Evolutionary conservation across 2,329 filamentous ascomycete genomes (phyloP).

Genomic region (Trichophyton benhamiae): DNA sequence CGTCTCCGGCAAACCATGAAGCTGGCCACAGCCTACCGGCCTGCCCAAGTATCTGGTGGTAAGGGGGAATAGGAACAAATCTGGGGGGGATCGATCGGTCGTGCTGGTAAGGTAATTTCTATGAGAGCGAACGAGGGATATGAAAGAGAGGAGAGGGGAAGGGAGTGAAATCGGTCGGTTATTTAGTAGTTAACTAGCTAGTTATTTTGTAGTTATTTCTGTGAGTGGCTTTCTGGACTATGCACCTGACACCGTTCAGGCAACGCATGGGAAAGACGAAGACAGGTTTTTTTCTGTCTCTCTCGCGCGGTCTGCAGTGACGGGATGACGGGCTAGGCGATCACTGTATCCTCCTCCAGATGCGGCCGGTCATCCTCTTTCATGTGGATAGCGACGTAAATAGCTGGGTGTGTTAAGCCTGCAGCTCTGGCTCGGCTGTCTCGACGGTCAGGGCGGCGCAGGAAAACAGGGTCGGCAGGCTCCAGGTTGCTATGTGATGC

Average conservation of each 20-base stretch:
- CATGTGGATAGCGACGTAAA: neutral
- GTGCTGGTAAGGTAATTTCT: neutral
- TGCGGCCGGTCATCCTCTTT: slow-evolving; percentile 2
- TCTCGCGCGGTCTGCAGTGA: too few relatives aligned
- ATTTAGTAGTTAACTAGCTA: neutral
- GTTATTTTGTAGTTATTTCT: neutral
- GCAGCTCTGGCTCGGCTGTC: neutral
- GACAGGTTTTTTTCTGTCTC: neutral
- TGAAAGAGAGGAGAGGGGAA: neutral
- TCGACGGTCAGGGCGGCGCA: neutral
- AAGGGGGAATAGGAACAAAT: neutral
- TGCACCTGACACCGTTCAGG: neutral
- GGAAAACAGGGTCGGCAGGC: neutral
- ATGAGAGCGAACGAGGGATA: neutral
- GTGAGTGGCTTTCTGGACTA: neutral
- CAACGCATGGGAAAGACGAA: neutral
- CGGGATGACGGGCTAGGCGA: neutral
- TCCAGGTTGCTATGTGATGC: neutral
- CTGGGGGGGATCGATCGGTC: neutral
- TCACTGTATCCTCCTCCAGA: slow-evolving; percentile 2
- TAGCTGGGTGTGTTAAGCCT: neutral
- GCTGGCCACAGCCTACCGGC: neutral
- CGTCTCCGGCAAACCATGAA: neutral
- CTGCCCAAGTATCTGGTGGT: neutral
- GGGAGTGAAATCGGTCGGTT: neutral